phyloP scores from a whole-genome alignment of 352 stramenopile genomes.

The Globisporangium barbulae region DNA sequence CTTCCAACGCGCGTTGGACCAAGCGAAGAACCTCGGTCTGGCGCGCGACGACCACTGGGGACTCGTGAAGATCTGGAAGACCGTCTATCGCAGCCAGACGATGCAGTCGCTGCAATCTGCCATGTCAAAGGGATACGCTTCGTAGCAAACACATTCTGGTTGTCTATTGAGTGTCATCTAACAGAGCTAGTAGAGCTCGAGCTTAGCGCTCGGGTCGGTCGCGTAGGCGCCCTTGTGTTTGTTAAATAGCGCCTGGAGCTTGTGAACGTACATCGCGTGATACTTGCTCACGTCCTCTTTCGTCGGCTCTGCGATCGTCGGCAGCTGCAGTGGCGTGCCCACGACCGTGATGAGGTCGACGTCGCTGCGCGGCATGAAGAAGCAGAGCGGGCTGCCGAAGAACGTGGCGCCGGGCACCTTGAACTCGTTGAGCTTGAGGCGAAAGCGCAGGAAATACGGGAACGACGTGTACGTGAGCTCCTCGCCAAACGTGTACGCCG shows the following conservation, averaged over 20 bases:
- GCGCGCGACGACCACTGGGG: slow-evolving; percentile 32
- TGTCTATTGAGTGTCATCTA: neutral
- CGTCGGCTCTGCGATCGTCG: slow-evolving; percentile 79
- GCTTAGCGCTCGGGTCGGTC: slow-evolving; percentile 39
- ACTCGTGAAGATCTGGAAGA: slow-evolving; percentile 55
- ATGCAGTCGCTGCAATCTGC: slow-evolving; percentile 28
- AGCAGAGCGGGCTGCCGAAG: slow-evolving; percentile 68
- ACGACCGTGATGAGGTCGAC: slow-evolving; percentile 88
- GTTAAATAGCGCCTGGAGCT: slow-evolving; percentile 86
- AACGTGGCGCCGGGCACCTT: slow-evolving; percentile 84
- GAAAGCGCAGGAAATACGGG: slow-evolving; percentile 67
- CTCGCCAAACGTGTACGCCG: slow-evolving; percentile 93
- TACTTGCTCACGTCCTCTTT: slow-evolving; percentile 86
- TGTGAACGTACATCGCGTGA: slow-evolving; percentile 85
- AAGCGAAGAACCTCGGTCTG: slow-evolving; percentile 37
- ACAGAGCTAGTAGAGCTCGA: slow-evolving; percentile 48
- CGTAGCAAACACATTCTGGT: neutral
- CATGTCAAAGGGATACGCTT: slow-evolving; percentile 2
- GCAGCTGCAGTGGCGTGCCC: slow-evolving; percentile 81
- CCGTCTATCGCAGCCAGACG: slow-evolving; percentile 48
- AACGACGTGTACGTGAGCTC: slow-evolving; percentile 85
- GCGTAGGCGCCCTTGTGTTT: slow-evolving; percentile 83
- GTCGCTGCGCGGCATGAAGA: slow-evolving; percentile 76
- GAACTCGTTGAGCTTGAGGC: slow-evolving; percentile 79
- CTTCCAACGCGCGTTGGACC: slow-evolving; percentile 38